Evolutionary conservation across 2,329 filamentous ascomycete species (phyloP), one percentile per base, ranked within the genome.

Genomic region (Rutstroemia sp.): DNA sequence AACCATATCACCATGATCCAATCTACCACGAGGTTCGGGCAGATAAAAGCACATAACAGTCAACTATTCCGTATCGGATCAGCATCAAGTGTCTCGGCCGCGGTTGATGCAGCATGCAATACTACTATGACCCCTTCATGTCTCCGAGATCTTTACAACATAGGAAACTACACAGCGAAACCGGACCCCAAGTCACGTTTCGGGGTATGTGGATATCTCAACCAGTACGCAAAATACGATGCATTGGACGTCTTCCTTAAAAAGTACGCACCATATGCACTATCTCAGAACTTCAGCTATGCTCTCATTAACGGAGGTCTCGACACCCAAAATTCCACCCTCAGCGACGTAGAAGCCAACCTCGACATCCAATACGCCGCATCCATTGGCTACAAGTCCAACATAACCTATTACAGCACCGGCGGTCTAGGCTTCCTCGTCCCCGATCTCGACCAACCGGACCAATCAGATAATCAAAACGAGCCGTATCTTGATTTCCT

Each of bases 401-500:
- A 76, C 4, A 74, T 83, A 42, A 76, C 70, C 9, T 76, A 77
- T 39, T 85, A 76, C 67, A 78, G 76, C 3, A 83, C 79, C 4
- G 80, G 76, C 19, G 80, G 80, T 16, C 79, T 78, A 66, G 70
- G 73, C 79, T 0, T 19, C 12, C 48, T 56, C 6, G 7, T 56
- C 19, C 47, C 54, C 16, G 77, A 81, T 56, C 76, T 80, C 44
- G 61, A 72, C n/a, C 57, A 65, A 19, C 60, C 69, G 59, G 52
- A 73, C 70, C 67, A 71, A 25, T 73, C 77, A 0, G 74, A 80
- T 47, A 77, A 83, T 67, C 75, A 75, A 61, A 88, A 88, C 68
- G 86, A 89, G 71, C 84, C 84, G 0, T 88, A 87, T 67, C 72
- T 87, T 2, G 75, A 75, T 12, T 87, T 79, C 73, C 72, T 86